Conservation (phyloP, 2,329 filamentous ascomycete species). For the Microcyclospora pomicola region DNA sequence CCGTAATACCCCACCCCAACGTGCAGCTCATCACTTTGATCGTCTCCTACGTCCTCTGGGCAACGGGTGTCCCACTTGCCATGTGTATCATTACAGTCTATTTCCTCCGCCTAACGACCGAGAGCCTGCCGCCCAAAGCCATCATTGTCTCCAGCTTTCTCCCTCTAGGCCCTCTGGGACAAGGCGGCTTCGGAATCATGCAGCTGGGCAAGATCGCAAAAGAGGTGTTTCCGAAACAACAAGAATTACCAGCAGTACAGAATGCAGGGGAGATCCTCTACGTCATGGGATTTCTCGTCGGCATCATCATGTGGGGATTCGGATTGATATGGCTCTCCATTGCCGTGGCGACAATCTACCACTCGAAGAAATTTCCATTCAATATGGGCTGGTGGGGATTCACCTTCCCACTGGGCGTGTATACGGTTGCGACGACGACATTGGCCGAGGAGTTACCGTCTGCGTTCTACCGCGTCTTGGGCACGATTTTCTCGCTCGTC, state of each 20-base stretch:
- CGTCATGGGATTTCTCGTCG: constrained; percentile 38
- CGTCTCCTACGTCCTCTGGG: constrained; percentile 56
- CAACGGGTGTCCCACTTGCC: constrained; percentile 47
- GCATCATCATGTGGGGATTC: constrained; percentile 43
- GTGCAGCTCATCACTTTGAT: constrained; percentile 49
- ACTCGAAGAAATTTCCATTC: constrained; percentile 37
- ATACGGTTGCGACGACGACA: constrained; percentile 33
- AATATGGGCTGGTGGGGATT: constrained; percentile 53
- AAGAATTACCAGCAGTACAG: constrained; percentile 22
- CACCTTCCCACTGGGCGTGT: constrained; percentile 46
- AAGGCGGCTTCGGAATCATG: constrained; percentile 29
- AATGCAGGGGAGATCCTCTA: constrained; percentile 43
- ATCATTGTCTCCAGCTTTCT: constrained; percentile 55
- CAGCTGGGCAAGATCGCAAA: constrained; percentile 32
- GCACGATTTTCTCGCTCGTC: constrained; percentile 38
- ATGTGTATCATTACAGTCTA: constrained; percentile 53
- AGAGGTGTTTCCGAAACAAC: constrained; percentile 25
- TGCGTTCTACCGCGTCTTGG: constrained; percentile 40
- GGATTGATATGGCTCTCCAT: constrained; percentile 41
- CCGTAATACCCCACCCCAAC: constrained; percentile 37
- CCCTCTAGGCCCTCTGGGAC: constrained; percentile 46
- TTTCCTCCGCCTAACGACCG: constrained; percentile 52
- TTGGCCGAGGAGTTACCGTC: constrained; percentile 40
- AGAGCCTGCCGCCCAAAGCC: constrained; percentile 52
- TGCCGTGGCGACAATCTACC: constrained; percentile 35